These are phyloP conservation scores for Chalciporus piperatoides DNA, from an alignment of 1,284 basidiomycete genomes.

Conservation along the genomic window DNA sequence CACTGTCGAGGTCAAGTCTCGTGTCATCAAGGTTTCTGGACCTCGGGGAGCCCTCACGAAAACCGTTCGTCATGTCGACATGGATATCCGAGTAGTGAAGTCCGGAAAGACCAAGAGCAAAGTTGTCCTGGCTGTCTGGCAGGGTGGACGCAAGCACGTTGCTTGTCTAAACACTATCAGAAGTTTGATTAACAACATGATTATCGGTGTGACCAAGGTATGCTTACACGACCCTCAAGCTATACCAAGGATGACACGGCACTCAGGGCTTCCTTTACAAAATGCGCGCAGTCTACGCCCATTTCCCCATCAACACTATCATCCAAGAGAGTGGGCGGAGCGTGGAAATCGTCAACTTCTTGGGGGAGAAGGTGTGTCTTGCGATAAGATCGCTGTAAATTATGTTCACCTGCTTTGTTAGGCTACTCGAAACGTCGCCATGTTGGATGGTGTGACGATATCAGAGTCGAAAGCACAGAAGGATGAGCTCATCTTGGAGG, in stretches of 20 bases:
- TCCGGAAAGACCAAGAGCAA: conserved; percentile 62
- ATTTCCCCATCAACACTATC: conserved; percentile 99
- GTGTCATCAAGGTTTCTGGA: conserved; percentile 85
- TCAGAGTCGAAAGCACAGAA: conserved; percentile 93
- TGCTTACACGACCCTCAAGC: neutral
- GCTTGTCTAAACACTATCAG: conserved; percentile 97
- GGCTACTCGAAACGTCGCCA: conserved; percentile 89
- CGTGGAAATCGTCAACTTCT: conserved; percentile 98
- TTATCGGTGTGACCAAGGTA: conserved; percentile 92
- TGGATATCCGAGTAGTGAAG: conserved; percentile 89
- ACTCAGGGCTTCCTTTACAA: conserved; percentile 96
- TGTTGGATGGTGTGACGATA: conserved; percentile 89
- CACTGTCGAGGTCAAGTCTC: conserved; percentile 82
- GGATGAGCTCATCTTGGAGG: conserved; percentile 92
- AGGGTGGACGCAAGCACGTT: conserved; percentile 97
- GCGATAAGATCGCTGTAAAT: neutral
- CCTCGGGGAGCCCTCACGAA: conserved; percentile 88
- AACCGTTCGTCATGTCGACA: conserved; percentile 92
- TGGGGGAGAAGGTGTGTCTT: conserved; percentile 81
- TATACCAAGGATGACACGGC: conserved; percentile 4
- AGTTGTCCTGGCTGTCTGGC: conserved; percentile 95
- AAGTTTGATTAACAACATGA: conserved; percentile 95
- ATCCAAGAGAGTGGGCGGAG: conserved; percentile 78
- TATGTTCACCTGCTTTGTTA: conserved; percentile 31
- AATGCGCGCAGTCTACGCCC: conserved; percentile 99